These are phyloP conservation scores for Backusella luteola DNA, from an alignment of 192 early-diverging fungal genomes.

Conservation along the genomic window DNA sequence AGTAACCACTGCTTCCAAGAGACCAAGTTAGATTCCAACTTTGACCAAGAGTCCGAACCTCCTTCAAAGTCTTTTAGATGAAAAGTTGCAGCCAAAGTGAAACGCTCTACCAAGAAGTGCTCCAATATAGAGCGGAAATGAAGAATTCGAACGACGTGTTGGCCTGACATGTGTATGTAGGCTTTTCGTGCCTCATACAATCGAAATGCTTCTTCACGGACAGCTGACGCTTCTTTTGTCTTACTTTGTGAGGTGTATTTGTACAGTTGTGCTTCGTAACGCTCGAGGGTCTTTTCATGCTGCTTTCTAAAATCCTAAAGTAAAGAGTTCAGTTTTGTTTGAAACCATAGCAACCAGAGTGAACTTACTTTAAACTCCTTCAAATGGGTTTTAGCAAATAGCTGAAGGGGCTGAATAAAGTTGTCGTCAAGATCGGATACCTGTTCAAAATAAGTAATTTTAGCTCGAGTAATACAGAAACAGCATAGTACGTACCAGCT, in stretches of 20 bases:
- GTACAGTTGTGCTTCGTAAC: constrained; percentile 57
- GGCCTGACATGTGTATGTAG: constrained; percentile 56
- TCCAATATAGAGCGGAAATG: constrained; percentile 45
- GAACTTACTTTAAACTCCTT: constrained; percentile 57
- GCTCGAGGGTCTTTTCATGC: constrained; percentile 54
- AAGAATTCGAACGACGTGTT: constrained; percentile 54
- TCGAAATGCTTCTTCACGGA: constrained; percentile 65
- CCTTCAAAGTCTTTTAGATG: constrained; percentile 39
- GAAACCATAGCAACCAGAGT: not conserved
- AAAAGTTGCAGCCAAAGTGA: constrained; percentile 28
- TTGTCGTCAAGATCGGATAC: constrained; percentile 57
- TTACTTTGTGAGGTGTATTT: constrained; percentile 56
- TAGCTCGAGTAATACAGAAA: not conserved
- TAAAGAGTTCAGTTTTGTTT: not conserved
- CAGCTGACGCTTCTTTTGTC: constrained; percentile 57
- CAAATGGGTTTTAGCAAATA: constrained; percentile 60
- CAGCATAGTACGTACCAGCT: constrained; percentile 34
- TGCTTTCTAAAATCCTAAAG: constrained; percentile 36
- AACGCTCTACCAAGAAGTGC: constrained; percentile 42
- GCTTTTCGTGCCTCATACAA: constrained; percentile 61
- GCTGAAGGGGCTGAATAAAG: constrained; percentile 54
- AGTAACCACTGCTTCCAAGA: constrained; percentile 38
- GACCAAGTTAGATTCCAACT: constrained; percentile 38
- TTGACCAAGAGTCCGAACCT: constrained; percentile 43
- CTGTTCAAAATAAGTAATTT: constrained; percentile 16